These are phyloP conservation scores for Akebia trifoliata DNA, from an alignment of 164 flowering plant species.

Conservation along the genomic window DNA sequence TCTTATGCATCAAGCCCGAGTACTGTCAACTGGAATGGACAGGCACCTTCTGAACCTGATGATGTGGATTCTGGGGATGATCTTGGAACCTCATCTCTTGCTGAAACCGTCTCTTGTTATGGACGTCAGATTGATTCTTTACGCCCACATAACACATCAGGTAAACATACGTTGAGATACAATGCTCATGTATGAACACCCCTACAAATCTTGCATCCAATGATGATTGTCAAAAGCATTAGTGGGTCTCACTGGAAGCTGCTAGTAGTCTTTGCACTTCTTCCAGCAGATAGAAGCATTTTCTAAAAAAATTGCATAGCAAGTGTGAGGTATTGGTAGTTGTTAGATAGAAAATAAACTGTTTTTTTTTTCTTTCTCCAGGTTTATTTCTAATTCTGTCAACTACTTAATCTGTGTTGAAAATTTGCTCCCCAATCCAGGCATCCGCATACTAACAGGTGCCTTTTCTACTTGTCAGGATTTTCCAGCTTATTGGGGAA, in stretches of 20 bases:
- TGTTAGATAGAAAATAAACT: neutral
- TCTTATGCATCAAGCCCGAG: slow-evolving; percentile 44
- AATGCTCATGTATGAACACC: slow-evolving; percentile 2
- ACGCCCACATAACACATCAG: slow-evolving; percentile 18
- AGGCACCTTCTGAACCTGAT: slow-evolving; percentile 35
- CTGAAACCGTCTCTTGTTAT: slow-evolving; percentile 20
- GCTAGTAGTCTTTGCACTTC: slow-evolving; percentile 1
- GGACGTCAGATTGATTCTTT: slow-evolving; percentile 19
- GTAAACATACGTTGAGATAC: slow-evolving; percentile 16
- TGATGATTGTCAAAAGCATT: slow-evolving; percentile 5
- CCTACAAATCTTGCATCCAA: neutral
- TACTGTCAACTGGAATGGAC: slow-evolving; percentile 37
- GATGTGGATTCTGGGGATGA: slow-evolving; percentile 41
- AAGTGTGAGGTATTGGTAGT: too few species aligned
- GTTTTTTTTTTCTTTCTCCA: too few species aligned
- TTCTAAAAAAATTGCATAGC: neutral
- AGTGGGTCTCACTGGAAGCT: slow-evolving; percentile 1
- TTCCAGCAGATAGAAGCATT: neutral
- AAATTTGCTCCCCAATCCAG: neutral
- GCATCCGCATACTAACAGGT: neutral
- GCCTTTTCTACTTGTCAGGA: slow-evolving; percentile 19
- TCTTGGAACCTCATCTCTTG: slow-evolving; percentile 25
- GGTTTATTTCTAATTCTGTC: neutral
- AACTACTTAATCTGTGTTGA: neutral
- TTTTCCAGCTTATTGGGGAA: slow-evolving; percentile 14